A percentile compares a stretch with the other conserved stretches of the same genome.
Evolutionary conservation across 2,329 filamentous ascomycete genomes (phyloP).

Genomic region (Penicillium sp.): DNA sequence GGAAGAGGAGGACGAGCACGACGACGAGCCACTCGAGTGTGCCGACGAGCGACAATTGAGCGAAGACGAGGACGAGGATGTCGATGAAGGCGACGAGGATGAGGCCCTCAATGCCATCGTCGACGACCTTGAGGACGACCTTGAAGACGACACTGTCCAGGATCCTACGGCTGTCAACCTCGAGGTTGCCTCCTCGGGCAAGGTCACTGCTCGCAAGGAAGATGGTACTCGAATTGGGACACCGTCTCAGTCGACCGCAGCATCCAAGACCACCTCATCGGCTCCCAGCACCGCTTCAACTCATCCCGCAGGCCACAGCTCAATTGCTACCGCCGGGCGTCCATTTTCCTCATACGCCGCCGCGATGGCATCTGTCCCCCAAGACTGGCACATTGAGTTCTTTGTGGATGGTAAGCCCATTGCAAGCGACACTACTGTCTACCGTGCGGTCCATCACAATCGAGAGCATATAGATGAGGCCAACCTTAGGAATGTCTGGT

Average conservation of each 20-base stretch:
- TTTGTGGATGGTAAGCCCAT: conserved; percentile 82
- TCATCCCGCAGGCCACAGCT: conserved; percentile 35
- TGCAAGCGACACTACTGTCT: conserved; percentile 90
- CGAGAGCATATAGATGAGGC: conserved; percentile 66
- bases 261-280: conserved; percentile 47
- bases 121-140: conserved; percentile 85
- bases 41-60: conserved; percentile 87
- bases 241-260: conserved; percentile 65
- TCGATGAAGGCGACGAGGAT: conserved; percentile 57
- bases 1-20: conserved; percentile 62
- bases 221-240: conserved; percentile 87
- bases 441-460: conserved; percentile 84
- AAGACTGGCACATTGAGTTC: conserved; percentile 98
- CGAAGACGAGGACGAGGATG: conserved; percentile 67
- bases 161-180: conserved; percentile 89
- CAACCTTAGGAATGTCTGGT: conserved; percentile 80
- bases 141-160: conserved; percentile 72
- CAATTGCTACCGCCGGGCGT: conserved; percentile 59
- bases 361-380: conserved; percentile 75
- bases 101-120: conserved; percentile 80
- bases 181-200: conserved; percentile 83
- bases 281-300: conserved; percentile 29
- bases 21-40: conserved; percentile 79
- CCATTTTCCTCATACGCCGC: conserved; percentile 78
- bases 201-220: conserved; percentile 87